Base-by-base conservation (phyloP, 2,329 filamentous ascomycete species). In the Purpureocillium lavendulum region DNA sequence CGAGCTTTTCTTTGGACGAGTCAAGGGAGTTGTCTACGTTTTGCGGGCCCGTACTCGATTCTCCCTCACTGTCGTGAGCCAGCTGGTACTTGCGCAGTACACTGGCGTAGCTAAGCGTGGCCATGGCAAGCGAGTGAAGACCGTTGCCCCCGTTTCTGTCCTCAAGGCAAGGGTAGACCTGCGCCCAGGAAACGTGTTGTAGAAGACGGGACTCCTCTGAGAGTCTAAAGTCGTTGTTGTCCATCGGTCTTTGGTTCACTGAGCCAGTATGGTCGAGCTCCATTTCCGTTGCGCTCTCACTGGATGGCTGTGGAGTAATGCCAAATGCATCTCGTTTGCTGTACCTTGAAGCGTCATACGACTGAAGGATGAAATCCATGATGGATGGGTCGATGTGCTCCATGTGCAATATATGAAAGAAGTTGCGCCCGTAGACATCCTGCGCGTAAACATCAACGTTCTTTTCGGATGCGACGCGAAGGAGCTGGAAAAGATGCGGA, bases 41-140 rank as follows among this genome's bases (percentile, higher is more conserved):
- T 7, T 43, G 34, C 4, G 39, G 35, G 12, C 42, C 44, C 35
- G 37, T 49, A 21, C 35, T 42, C 1, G 37, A 30, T 2, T 38
- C 46, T 2, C 40, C 14, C 36, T 39, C 6, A 39, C 36, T 12
- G 30, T 32, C 1, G 47, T 52, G 7, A 53, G 50, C 47, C n/a
- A 52, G 39, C 4, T 41, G 36, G 16, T 54, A 44, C 36, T 62
- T 64, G 38, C 60, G 56, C 12, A 59, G 52, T 9, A 68, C 53
- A 16, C 59, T 62, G 4, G 57, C 53, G 26, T 55, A 40, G 45
- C 65, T 65, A 1, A 77, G 55, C n/a, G 66, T 66, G 7, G 69
- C 71, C 43, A 70, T 66, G 3, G 74, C 74, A n/a, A 79, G 66
- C 44, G 72, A 76, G 46, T 79, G 75, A 13, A 79, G 59, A 8